Conservation (phyloP, 208 protist species). For the Angomonas deanei region DNA sequence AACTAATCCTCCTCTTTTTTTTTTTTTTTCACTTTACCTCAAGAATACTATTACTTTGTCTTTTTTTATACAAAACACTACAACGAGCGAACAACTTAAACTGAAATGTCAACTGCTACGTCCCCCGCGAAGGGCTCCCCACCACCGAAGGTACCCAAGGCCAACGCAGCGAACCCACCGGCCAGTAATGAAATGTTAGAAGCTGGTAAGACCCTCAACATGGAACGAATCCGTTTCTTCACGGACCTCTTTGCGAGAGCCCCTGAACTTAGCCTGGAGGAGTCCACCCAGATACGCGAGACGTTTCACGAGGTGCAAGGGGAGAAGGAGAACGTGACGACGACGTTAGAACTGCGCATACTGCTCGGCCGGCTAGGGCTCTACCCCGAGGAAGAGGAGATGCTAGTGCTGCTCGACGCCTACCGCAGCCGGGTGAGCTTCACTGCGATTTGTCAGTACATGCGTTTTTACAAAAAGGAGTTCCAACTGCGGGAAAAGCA, state of each 20-base stretch:
- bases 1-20: not conserved
- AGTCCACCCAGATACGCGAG: slow-evolving; percentile 45
- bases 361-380: slow-evolving; percentile 65
- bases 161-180: not conserved
- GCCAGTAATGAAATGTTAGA: not conserved
- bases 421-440: slow-evolving; percentile 62
- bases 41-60: slow-evolving; percentile 6
- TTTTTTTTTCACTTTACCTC: not conserved
- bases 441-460: slow-evolving; percentile 52
- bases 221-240: slow-evolving; percentile 10
- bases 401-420: slow-evolving; percentile 47
- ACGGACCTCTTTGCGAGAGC: slow-evolving; percentile 23
- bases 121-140: too few relatives aligned
- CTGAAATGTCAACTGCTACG: too few relatives aligned
- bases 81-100: too few relatives aligned
- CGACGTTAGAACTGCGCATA: slow-evolving; percentile 60
- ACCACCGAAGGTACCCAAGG: not conserved
- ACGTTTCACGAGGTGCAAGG: slow-evolving; percentile 37
- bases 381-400: slow-evolving; percentile 64
- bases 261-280: slow-evolving; percentile 67
- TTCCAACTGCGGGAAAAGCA: slow-evolving; percentile 20
- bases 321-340: slow-evolving; percentile 65
- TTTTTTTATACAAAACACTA: not conserved
- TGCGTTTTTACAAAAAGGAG: slow-evolving; percentile 79
- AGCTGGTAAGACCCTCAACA: not conserved